Percentiles rank a stretch among this genome's conserved stretches.
These are phyloP conservation scores for Macrocybe gigantea DNA, from an alignment of 768 basidiomycete species.

Conservation along the genomic window DNA sequence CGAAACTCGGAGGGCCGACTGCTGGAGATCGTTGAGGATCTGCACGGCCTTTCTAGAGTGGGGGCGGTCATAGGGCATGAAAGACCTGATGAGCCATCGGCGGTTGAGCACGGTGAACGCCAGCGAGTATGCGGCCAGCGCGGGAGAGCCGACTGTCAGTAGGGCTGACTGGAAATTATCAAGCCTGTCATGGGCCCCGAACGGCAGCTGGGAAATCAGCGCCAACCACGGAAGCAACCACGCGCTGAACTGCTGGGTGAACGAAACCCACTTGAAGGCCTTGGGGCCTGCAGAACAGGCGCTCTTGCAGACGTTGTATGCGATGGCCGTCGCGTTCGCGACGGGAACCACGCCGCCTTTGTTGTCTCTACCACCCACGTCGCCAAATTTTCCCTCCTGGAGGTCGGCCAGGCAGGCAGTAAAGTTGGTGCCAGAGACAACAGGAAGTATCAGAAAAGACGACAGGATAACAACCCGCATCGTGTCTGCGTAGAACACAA, in stretches of 20 bases:
- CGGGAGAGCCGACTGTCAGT: conserved; percentile 38
- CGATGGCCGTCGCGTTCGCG: conserved; percentile 19
- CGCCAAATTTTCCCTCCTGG: conserved; percentile 7
- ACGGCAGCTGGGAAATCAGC: conserved; percentile 43
- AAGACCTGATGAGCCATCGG: conserved; percentile 26
- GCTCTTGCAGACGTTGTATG: conserved; percentile 20
- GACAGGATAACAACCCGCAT: conserved; percentile 1
- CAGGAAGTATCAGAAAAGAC: not conserved
- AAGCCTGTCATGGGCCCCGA: conserved; percentile 30
- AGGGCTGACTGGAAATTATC: conserved; percentile 37
- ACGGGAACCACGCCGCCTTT: conserved; percentile 18
- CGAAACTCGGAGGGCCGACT: conserved; percentile 27
- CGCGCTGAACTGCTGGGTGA: conserved; percentile 32
- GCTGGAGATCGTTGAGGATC: conserved; percentile 31
- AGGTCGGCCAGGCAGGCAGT: conserved; percentile 15
- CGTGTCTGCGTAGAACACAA: too few relatives aligned
- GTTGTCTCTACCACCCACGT: conserved; percentile 19
- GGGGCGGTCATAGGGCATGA: conserved; percentile 15
- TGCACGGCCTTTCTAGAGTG: conserved; percentile 21
- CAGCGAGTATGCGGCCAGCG: conserved; percentile 39
- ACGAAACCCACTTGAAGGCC: conserved; percentile 24
- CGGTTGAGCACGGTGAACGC: conserved; percentile 32
- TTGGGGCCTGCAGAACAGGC: conserved; percentile 20
- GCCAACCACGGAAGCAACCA: conserved; percentile 48
- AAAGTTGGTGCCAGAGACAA: conserved; percentile 10